Evolutionary conservation across 1,139 yeast genomes (phyloP).

Genomic region (Yamadazyma epiphylla): DNA sequence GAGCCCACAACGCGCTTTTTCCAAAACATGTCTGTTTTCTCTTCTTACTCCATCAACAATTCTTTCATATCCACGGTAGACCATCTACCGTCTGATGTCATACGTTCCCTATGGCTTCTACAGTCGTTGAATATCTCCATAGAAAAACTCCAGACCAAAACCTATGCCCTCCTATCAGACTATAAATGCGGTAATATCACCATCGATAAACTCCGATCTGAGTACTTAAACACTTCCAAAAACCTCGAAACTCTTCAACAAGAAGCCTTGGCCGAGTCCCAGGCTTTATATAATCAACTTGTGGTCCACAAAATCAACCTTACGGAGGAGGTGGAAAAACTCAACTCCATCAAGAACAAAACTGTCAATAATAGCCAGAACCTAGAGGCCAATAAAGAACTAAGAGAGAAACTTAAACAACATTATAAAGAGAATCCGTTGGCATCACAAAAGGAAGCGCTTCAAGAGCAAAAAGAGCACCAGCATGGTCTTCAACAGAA

Average conservation of each 20-base stretch:
- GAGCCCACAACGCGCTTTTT: neutral
- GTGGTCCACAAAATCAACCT: slow-evolving; percentile 28
- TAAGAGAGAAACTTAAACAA: slow-evolving; percentile 27
- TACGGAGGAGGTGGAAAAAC: slow-evolving; percentile 27
- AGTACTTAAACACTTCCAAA: slow-evolving; percentile 9
- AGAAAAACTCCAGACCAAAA: slow-evolving; percentile 17
- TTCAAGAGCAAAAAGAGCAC: slow-evolving; percentile 28
- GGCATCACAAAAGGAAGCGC: slow-evolving; percentile 38
- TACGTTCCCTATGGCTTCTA: slow-evolving; percentile 44
- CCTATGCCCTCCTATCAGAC: slow-evolving; percentile 5
- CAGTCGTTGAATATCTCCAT: slow-evolving; percentile 35
- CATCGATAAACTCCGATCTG: slow-evolving; percentile 1
- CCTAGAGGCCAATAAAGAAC: slow-evolving; percentile 15
- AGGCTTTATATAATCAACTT: slow-evolving; percentile 32
- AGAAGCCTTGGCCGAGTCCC: slow-evolving; percentile 35
- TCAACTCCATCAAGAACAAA: slow-evolving; percentile 16
- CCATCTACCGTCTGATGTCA: slow-evolving; percentile 44
- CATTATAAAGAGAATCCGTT: slow-evolving; percentile 38
- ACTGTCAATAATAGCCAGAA: slow-evolving; percentile 9
- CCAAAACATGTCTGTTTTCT: slow-evolving; percentile 9
- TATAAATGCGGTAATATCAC: slow-evolving; percentile 11
- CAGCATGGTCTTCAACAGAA: slow-evolving; percentile 7
- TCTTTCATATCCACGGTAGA: slow-evolving; percentile 44
- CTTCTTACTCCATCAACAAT: slow-evolving; percentile 27
- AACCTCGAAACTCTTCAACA: slow-evolving; percentile 8